Evolutionary conservation across 305 asterid species (phyloP).

Genomic region (Ajuga reptans): DNA sequence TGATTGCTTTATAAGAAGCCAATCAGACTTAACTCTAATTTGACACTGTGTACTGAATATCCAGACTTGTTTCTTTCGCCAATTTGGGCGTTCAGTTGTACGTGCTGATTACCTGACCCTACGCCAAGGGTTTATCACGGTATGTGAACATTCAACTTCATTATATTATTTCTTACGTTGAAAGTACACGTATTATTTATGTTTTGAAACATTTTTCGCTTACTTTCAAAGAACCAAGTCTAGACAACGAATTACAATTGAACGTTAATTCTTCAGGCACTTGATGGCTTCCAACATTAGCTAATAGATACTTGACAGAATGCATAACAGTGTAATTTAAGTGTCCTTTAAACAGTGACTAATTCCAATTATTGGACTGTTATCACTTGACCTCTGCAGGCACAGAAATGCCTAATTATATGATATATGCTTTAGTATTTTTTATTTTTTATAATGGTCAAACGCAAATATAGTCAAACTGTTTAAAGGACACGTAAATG

Average conservation of each 20-base stretch:
- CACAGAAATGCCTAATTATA: background rate
- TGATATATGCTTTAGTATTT: background rate
- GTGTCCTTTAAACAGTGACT: background rate
- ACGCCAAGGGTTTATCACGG: constrained; percentile 91
- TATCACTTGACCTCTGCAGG: background rate
- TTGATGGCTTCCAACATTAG: background rate
- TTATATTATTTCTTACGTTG: background rate
- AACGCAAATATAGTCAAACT: background rate
- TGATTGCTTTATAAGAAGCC: constrained; percentile 6
- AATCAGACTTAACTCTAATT: constrained; percentile 7
- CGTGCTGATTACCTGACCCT: constrained; percentile 94
- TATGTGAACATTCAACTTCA: constrained; percentile 28
- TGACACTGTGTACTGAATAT: constrained; percentile 15
- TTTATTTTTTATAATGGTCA: background rate
- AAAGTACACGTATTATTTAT: background rate
- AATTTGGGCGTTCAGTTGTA: constrained; percentile 86
- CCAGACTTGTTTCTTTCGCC: constrained; percentile 94
- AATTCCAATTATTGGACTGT: background rate
- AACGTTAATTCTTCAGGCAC: background rate
- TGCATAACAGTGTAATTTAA: background rate
- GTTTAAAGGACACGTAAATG: too few species aligned
- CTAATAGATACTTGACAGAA: background rate
- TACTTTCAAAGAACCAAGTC: background rate
- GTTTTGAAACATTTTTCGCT: background rate
- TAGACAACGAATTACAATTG: background rate